Evolutionary conservation across 1,284 basidiomycete species (phyloP).

Genomic region (Amylostereum areolatum): DNA sequence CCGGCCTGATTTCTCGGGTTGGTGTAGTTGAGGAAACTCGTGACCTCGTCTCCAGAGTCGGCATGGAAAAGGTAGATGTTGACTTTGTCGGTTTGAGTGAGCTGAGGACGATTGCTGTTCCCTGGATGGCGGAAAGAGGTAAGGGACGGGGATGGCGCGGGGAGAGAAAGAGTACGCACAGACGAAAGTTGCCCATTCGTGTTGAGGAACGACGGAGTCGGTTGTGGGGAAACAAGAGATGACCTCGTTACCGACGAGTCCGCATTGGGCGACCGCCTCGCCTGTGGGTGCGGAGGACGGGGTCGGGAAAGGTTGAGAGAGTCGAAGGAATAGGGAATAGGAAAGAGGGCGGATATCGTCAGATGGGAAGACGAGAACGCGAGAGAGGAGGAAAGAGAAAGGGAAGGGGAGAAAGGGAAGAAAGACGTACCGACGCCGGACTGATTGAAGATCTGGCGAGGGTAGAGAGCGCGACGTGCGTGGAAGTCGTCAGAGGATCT

Average conservation of each 20-base stretch:
- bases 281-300: constrained; percentile 18
- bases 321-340: background rate
- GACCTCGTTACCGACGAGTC: constrained; percentile 49
- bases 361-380: constrained; percentile 2
- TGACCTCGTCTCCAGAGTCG: constrained; percentile 47
- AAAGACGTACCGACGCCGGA: constrained; percentile 33
- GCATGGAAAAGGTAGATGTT: constrained; percentile 69
- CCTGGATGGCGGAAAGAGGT: constrained; percentile 26
- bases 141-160: constrained; percentile 5
- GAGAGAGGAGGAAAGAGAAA: constrained; percentile 5
- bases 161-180: constrained; percentile 45
- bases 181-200: constrained; percentile 67
- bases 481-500: constrained; percentile 6
- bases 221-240: constrained; percentile 65
- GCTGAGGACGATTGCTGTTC: constrained; percentile 44
- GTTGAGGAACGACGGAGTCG: constrained; percentile 51
- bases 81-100: constrained; percentile 40
- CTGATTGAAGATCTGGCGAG: constrained; percentile 30
- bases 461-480: constrained; percentile 12
- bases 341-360: background rate
- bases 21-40: constrained; percentile 28
- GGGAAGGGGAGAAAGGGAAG: constrained; percentile 4
- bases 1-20: constrained; percentile 54
- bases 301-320: constrained; percentile 1
- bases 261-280: constrained; percentile 26